Evolutionary conservation across 202 grass and related monocot genomes (phyloP).

Genomic region (Dendrocalamus latiflorus): DNA sequence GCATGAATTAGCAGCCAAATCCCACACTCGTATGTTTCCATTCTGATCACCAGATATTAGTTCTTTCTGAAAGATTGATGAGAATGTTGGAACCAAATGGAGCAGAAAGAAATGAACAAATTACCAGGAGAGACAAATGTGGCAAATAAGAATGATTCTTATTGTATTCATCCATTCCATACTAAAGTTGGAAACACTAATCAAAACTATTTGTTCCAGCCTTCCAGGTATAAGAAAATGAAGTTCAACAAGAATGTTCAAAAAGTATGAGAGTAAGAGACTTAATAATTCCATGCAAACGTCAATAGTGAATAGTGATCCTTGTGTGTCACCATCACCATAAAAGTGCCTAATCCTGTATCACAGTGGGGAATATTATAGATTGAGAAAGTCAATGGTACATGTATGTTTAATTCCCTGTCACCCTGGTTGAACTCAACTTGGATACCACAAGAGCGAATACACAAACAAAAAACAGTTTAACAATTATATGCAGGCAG

Average conservation of each 20-base stretch:
- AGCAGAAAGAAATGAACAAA: background rate
- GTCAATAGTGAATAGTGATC: background rate
- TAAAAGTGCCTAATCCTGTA: background rate
- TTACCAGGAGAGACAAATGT: background rate
- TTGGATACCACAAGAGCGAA: background rate
- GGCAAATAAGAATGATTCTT: background rate
- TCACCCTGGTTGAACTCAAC: background rate
- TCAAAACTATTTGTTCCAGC: background rate
- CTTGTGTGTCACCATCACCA: background rate
- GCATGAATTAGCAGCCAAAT: constrained; percentile 93
- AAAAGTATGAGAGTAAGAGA: background rate
- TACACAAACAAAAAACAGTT: background rate
- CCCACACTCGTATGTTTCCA: constrained; percentile 96
- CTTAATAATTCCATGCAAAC: background rate
- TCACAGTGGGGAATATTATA: background rate
- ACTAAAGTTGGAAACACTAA: background rate
- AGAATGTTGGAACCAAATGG: constrained; percentile 13
- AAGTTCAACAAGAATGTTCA: background rate
- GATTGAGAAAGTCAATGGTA: background rate
- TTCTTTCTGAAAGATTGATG: constrained; percentile 67
- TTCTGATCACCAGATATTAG: constrained; percentile 98
- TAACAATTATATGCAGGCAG: background rate
- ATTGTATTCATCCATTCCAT: background rate
- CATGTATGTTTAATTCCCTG: background rate
- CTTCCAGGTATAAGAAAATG: background rate